phyloP scores from a whole-genome alignment of 2,329 filamentous ascomycete species.

The Tricladium varicosporioides region DNA sequence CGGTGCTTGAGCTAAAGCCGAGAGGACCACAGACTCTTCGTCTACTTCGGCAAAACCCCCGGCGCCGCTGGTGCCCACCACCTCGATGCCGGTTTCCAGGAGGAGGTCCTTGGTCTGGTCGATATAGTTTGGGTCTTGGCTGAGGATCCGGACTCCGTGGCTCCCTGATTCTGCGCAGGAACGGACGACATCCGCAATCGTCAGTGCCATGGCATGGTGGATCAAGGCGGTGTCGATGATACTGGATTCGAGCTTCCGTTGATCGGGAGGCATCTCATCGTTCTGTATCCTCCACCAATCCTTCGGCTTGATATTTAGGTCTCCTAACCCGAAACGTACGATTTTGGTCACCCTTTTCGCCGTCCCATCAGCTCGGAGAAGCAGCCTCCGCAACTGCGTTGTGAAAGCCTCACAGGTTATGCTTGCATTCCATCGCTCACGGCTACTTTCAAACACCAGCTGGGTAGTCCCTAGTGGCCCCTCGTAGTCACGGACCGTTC shows the following conservation, averaged over 20 bases:
- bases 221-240: constrained; percentile 13
- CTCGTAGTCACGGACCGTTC: constrained; percentile 18
- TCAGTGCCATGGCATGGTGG: constrained; percentile 28
- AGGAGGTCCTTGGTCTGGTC: constrained; percentile 20
- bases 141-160: constrained; percentile 19
- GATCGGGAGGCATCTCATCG: constrained; percentile 10
- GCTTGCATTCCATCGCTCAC: constrained; percentile 24
- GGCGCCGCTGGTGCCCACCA: constrained; percentile 28
- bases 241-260: constrained; percentile 18
- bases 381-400: constrained; percentile 18
- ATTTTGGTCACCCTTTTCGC: constrained; percentile 28
- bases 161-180: background rate
- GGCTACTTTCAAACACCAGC: constrained; percentile 20
- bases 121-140: constrained; percentile 29
- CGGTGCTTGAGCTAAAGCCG: constrained; percentile 33
- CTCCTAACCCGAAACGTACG: constrained; percentile 30
- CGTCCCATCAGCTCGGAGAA: constrained; percentile 5
- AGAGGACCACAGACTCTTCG: constrained; percentile 38
- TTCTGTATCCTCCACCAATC: constrained; percentile 24
- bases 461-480: constrained; percentile 13
- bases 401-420: constrained; percentile 22
- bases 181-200: constrained; percentile 23
- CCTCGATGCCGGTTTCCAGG: constrained; percentile 25
- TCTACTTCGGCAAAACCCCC: constrained; percentile 39
- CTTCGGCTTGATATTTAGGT: constrained; percentile 22